Conservation (phyloP, 2,329 filamentous ascomycete species). For the Coleophoma cylindrospora region DNA sequence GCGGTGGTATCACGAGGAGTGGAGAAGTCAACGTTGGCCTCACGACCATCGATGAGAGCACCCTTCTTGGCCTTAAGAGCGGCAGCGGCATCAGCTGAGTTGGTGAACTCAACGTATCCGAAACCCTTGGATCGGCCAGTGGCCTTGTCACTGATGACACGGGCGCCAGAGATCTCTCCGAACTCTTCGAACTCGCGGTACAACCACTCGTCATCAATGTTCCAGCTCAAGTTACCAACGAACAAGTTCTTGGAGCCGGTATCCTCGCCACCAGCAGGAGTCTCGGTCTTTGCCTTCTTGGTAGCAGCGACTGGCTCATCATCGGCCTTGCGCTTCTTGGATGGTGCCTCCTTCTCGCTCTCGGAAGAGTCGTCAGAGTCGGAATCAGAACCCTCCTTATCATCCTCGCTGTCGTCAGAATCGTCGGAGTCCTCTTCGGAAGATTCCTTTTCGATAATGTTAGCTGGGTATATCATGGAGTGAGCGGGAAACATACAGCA, state of each 20-base stretch:
- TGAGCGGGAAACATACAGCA: slow-evolving; percentile 19
- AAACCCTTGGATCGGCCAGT: slow-evolving; percentile 67
- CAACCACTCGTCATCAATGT: slow-evolving; percentile 70
- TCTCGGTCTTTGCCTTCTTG: slow-evolving; percentile 49
- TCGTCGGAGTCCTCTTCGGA: slow-evolving; percentile 14
- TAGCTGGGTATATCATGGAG: background rate
- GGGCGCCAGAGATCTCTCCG: slow-evolving; percentile 57
- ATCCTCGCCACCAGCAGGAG: slow-evolving; percentile 28
- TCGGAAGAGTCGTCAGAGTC: slow-evolving; percentile 11
- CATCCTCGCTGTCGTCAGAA: slow-evolving; percentile 12
- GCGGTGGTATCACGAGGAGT: slow-evolving; percentile 48
- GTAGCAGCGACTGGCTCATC: slow-evolving; percentile 33
- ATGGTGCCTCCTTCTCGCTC: slow-evolving; percentile 29
- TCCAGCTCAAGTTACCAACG: slow-evolving; percentile 71
- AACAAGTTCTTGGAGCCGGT: slow-evolving; percentile 57
- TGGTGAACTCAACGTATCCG: slow-evolving; percentile 68
- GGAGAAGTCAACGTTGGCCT: slow-evolving; percentile 67
- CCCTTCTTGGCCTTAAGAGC: slow-evolving; percentile 62
- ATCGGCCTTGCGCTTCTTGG: slow-evolving; percentile 58
- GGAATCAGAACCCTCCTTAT: slow-evolving; percentile 16
- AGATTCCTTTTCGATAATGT: slow-evolving; percentile 12
- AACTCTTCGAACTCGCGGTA: slow-evolving; percentile 63
- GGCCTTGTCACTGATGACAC: slow-evolving; percentile 63
- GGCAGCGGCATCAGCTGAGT: slow-evolving; percentile 53
- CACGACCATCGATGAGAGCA: slow-evolving; percentile 59